Evolutionary conservation across 1,284 basidiomycete species (phyloP).

Genomic region (Apiotrichum veenhuisii): DNA sequence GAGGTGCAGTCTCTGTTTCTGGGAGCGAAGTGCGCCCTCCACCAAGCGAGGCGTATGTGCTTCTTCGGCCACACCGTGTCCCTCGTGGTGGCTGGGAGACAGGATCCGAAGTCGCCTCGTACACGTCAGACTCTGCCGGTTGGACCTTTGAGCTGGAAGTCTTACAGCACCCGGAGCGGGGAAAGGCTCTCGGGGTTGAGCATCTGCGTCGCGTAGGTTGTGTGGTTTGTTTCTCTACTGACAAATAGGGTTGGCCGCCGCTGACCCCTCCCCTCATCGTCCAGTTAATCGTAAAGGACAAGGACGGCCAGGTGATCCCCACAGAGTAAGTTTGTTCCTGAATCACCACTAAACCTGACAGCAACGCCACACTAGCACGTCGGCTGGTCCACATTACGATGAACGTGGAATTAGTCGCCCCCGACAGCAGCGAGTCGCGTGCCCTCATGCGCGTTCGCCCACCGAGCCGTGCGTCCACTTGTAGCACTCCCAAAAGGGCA

Average conservation of each 20-base stretch:
- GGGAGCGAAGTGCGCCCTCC: slow-evolving; percentile 13
- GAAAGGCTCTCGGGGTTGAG: slow-evolving; percentile 19
- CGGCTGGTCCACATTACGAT: slow-evolving; percentile 20
- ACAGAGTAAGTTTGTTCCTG: slow-evolving; percentile 14
- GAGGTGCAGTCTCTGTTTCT: slow-evolving; percentile 8
- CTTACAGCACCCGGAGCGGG: slow-evolving; percentile 16
- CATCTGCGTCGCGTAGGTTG: slow-evolving; percentile 15
- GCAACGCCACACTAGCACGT: slow-evolving; percentile 17
- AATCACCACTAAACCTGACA: background rate
- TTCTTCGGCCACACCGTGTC: slow-evolving; percentile 17
- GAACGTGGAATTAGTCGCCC: slow-evolving; percentile 19
- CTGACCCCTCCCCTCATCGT: slow-evolving; percentile 19
- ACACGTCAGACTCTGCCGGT: slow-evolving; percentile 3
- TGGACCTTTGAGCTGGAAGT: slow-evolving; percentile 17
- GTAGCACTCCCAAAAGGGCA: background rate
- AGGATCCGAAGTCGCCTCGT: background rate
- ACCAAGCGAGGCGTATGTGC: slow-evolving; percentile 17
- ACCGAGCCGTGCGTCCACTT: slow-evolving; percentile 13
- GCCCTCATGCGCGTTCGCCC: slow-evolving; percentile 20
- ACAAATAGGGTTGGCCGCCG: slow-evolving; percentile 18
- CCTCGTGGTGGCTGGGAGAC: slow-evolving; percentile 16
- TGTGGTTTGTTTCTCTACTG: background rate
- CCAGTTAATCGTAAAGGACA: slow-evolving; percentile 16
- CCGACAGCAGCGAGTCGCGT: slow-evolving; percentile 12
- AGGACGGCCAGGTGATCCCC: slow-evolving; percentile 12